Conservation (phyloP, 2,329 filamentous ascomycete species). For the Aspergillus novoparasiticus region DNA sequence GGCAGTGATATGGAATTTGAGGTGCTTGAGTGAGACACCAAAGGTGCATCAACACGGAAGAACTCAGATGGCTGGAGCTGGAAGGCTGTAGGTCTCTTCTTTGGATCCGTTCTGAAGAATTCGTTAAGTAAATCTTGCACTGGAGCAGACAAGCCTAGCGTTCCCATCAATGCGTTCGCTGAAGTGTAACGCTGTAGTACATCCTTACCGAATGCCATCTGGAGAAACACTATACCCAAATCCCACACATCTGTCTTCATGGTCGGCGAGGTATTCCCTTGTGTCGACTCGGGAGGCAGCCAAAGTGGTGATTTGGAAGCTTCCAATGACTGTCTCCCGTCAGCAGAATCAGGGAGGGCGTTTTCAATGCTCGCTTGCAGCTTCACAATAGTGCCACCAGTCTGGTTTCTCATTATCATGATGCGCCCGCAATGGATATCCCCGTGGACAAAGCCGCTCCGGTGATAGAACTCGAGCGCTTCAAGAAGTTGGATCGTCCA, state of each 20-base stretch:
- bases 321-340: conserved; percentile 35
- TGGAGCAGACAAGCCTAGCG: conserved; percentile 70
- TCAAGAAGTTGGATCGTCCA: conserved; percentile 94
- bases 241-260: conserved; percentile 94
- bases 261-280: conserved; percentile 57
- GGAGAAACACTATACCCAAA: conserved; percentile 84
- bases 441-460: conserved; percentile 80
- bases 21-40: conserved; percentile 43
- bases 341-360: conserved; percentile 53
- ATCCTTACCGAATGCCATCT: conserved; percentile 89
- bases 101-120: conserved; percentile 82
- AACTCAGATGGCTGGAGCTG: conserved; percentile 61
- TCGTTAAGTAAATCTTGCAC: conserved; percentile 78
- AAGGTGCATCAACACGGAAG: conserved; percentile 44
- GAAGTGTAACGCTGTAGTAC: conserved; percentile 77
- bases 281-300: conserved; percentile 75
- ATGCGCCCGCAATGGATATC: conserved; percentile 80
- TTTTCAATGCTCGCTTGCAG: conserved; percentile 51
- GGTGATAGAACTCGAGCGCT: conserved; percentile 83
- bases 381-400: conserved; percentile 69
- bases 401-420: conserved; percentile 70
- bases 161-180: conserved; percentile 71
- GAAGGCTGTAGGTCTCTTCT: conserved; percentile 83
- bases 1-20: conserved; percentile 47
- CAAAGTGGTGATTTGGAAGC: conserved; percentile 79